Conservation (phyloP, 768 basidiomycete species). For the Phaffia australis region DNA sequence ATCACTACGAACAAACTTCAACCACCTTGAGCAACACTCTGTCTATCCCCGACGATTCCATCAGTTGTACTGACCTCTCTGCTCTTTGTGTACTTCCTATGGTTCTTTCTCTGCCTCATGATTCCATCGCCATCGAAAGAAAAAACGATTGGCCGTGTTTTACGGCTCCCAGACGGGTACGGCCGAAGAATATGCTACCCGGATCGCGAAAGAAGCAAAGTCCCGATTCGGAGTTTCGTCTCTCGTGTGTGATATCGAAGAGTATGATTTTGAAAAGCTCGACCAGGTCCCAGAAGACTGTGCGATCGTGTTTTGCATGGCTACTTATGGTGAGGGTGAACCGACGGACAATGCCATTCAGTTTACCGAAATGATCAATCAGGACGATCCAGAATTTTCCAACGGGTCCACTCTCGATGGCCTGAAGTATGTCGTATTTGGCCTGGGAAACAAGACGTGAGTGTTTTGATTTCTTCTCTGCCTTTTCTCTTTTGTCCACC, state of each 20-base stretch:
- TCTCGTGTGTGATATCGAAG: slow-evolving; percentile 94
- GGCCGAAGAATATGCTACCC: slow-evolving; percentile 90
- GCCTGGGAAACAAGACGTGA: slow-evolving; percentile 52
- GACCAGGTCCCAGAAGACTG: slow-evolving; percentile 79
- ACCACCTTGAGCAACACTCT: background rate
- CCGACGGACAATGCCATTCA: slow-evolving; percentile 95
- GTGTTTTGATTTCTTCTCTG: background rate
- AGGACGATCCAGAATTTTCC: slow-evolving; percentile 76
- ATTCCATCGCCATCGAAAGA: slow-evolving; percentile 45
- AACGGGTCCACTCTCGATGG: slow-evolving; percentile 54
- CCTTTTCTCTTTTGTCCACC: background rate
- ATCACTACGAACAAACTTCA: background rate
- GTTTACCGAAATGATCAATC: slow-evolving; percentile 82
- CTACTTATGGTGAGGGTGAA: slow-evolving; percentile 97
- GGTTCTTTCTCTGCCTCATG: background rate
- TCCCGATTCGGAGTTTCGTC: slow-evolving; percentile 89
- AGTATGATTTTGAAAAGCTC: slow-evolving; percentile 95
- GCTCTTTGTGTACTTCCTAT: background rate
- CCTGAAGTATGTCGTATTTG: slow-evolving; percentile 89
- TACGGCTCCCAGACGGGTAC: slow-evolving; percentile 98
- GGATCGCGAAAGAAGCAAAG: slow-evolving; percentile 96
- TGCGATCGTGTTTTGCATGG: slow-evolving; percentile 88
- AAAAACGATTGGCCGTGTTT: slow-evolving; percentile 93
- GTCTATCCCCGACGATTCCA: background rate
- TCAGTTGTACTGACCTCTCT: slow-evolving; percentile 27